Evolutionary conservation across 2,329 filamentous ascomycete genomes (phyloP), one percentile per base, ranked within the genome.

Genomic region (Diaporthe helianthi): DNA sequence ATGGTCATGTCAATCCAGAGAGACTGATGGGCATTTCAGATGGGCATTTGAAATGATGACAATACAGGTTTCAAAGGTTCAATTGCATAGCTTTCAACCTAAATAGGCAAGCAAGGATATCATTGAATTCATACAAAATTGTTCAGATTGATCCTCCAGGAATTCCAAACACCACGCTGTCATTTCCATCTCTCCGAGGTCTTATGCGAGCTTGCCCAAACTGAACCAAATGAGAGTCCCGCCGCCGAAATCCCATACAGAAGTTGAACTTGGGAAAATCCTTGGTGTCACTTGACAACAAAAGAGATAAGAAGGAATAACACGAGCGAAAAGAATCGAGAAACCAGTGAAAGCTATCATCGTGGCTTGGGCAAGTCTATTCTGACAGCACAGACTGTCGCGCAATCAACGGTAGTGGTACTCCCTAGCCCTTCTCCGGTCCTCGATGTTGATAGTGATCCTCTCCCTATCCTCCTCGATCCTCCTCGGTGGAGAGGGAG

Each of bases 361-460:
- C 2, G 6, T 49, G 44, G 8, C 13, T 29, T 44, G 19, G 44
- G 33, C 6, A 4, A 19, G 41, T 47, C 12, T 38, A n/a, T 29
- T 15, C 4, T 19, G 24, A 26, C 8, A 19, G 22, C 22, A 24
- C 24, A n/a, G 22, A 41, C 7, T 4, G 10, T 19, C 17, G 36
- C 15, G 6, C 46, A 7, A 38, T 67, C 49, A 73, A 10, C 65
- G 69, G 19, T 74, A 74, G 22, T 76, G 73, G 69, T 81, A 80
- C 49, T 79, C 77, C 33, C 76, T 74, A 69, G 75, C 74, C 31
- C 79, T 71, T 58, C 75, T 74, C 26, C 74, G 75, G 58, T 82
- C 80, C 31, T 77, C 74, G 29, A 81, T 79, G 29, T 74, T 74
- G 22, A 82, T 73, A 5, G 72, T 70, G 36, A 75, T 72, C n/a